Percentiles rank a stretch among this genome's conserved stretches.
Evolutionary conservation across 768 basidiomycete genomes (phyloP).

Genomic region (Mycena chlorophos): DNA sequence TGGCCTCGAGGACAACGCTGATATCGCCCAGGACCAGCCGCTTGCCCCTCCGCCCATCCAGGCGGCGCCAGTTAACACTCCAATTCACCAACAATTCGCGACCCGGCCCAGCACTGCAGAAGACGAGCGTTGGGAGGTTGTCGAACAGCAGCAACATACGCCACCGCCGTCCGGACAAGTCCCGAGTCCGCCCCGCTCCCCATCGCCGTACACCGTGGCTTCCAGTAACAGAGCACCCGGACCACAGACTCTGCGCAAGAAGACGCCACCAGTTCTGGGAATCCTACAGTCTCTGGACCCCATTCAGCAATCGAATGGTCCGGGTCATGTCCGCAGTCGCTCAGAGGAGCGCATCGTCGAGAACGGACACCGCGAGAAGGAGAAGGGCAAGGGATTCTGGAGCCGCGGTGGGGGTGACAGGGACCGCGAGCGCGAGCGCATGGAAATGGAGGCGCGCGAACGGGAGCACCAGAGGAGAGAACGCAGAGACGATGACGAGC

Average conservation of each 20-base stretch:
- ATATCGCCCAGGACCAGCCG: slow-evolving; percentile 20
- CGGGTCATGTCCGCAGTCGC: slow-evolving; percentile 35
- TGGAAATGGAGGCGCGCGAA: neutral
- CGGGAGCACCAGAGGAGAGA: slow-evolving; percentile 30
- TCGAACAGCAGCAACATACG: slow-evolving; percentile 30
- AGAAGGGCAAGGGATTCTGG: slow-evolving; percentile 62
- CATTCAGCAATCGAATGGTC: neutral
- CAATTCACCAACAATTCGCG: slow-evolving; percentile 41
- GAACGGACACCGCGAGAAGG: slow-evolving; percentile 37
- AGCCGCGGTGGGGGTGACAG: slow-evolving; percentile 40
- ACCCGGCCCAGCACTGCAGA: slow-evolving; percentile 29
- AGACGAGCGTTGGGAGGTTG: slow-evolving; percentile 51
- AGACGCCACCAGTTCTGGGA: slow-evolving; percentile 37
- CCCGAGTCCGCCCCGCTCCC: slow-evolving; percentile 42
- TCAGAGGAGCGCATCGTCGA: slow-evolving; percentile 39
- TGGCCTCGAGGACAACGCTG: slow-evolving; percentile 29
- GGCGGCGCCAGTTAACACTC: slow-evolving; percentile 25
- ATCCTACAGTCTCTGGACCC: slow-evolving; percentile 69
- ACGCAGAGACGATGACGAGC: slow-evolving; percentile 50
- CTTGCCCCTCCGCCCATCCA: slow-evolving; percentile 13
- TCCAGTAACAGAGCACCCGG: slow-evolving; percentile 24
- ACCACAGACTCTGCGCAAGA: slow-evolving; percentile 29
- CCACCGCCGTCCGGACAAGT: slow-evolving; percentile 42
- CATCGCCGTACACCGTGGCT: slow-evolving; percentile 47
- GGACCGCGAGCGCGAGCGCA: slow-evolving; percentile 37